Base-by-base conservation (phyloP, 2,329 filamentous ascomycete species). In the Colletotrichum caudatum region DNA sequence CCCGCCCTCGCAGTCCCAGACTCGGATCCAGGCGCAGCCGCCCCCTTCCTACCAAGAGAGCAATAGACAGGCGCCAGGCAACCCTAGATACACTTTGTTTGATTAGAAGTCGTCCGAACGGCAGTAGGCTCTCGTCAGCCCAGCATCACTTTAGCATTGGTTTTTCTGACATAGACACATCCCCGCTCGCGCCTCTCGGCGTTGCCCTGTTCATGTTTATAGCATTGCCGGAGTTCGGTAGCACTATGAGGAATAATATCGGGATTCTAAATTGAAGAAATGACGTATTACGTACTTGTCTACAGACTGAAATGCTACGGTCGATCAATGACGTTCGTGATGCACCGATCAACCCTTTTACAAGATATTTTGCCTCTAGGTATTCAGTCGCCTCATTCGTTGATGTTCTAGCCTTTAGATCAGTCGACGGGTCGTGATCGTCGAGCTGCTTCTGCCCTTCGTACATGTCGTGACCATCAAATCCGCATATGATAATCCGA, bases 41-140 rank as follows among this genome's bases (percentile, higher is more conserved):
- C 69, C 69, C n/a, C 69, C 69, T 0, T 69, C 69, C 11, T 72
- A 72, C 48, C 66, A 69, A 51, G 69, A 72, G 59, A 72, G 69
- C 48, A 72, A 64, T 44, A 69, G 54, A 64, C 69, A 72, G 29
- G 46, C 33, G 39, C 69, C 69, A 12, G 69, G 69, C 5, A 72
- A 72, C 39, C 23, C 60, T 8, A 33, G 65, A 50, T 64, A 72
- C 48, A 72, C 59, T 26, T 37, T 69, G 69, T 72, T 72, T 64
- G 69, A 72, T 50, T 72, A 72, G 69, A 72, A 57, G 46, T 69
- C 60, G 48, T 57, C 26, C 26, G 48, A 54, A 64, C 12, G 60
- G 44, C 33, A 41, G 14, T 41, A 14, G 44, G 39, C 29, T 12
- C 44, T 56, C 23, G 53, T 29, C 46, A 61, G 41, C 41, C 39